Evolutionary conservation across 257 asterid species (phyloP).

Genomic region (Ehretia macrophylla): DNA sequence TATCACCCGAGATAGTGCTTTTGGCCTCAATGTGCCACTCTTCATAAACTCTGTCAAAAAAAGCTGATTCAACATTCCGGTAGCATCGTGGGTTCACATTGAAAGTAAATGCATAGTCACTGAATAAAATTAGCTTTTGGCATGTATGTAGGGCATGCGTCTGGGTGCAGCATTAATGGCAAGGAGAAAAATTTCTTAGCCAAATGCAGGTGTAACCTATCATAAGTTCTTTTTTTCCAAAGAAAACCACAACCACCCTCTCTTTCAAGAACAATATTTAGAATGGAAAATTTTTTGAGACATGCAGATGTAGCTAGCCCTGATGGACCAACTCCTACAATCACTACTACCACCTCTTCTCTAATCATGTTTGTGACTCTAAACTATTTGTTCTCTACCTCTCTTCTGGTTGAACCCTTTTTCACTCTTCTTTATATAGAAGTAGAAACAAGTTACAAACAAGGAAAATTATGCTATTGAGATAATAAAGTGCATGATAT

Average conservation of each 20-base stretch:
- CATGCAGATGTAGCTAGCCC: conserved; percentile 61
- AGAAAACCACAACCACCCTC: conserved; percentile 52
- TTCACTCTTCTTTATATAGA: no score
- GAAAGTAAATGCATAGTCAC: conserved; percentile 22
- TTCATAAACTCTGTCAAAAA: neutral
- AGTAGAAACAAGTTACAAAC: no score
- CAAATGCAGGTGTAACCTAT: conserved; percentile 48
- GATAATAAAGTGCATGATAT: no score
- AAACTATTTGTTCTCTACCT: no score
- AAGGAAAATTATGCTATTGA: no score
- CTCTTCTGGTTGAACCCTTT: no score
- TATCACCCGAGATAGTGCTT: neutral
- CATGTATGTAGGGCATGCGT: conserved; percentile 31
- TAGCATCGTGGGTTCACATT: conserved; percentile 17
- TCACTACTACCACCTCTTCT: conserved; percentile 20
- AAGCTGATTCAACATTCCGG: conserved; percentile 21
- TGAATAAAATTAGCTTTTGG: conserved; percentile 32
- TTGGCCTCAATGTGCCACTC: conserved; percentile 31
- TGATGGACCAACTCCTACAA: conserved; percentile 59
- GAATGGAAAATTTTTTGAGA: conserved; percentile 26
- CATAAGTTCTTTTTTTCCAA: conserved; percentile 53
- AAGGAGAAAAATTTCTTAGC: conserved; percentile 49
- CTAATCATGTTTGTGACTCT: conserved; percentile 13
- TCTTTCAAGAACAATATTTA: conserved; percentile 48
- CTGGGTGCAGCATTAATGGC: conserved; percentile 42